Evolutionary conservation across 164 flowering plant genomes (phyloP).

Genomic region (Aristolochia californica): DNA sequence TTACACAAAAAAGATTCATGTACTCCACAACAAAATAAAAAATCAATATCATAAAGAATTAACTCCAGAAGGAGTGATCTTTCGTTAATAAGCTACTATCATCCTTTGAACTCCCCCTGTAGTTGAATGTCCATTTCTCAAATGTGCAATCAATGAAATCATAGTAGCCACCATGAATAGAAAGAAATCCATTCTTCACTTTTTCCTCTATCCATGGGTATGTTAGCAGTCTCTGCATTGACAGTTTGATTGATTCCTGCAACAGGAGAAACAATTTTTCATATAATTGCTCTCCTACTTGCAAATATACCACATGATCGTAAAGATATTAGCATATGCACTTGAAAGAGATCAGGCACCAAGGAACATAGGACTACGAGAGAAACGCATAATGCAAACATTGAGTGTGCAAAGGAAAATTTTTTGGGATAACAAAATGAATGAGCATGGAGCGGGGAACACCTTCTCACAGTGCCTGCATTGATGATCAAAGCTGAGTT

Average conservation of each 20-base stretch:
- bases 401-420: not conserved
- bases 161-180: constrained; percentile 90
- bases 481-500: constrained; percentile 74
- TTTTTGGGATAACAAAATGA: not conserved
- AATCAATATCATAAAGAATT: constrained; percentile 6
- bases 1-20: not conserved
- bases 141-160: constrained; percentile 75
- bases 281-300: no score
- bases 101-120: constrained; percentile 22
- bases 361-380: no score
- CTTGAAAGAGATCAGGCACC: no score
- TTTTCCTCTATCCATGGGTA: constrained; percentile 90
- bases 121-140: constrained; percentile 92
- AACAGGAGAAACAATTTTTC: not conserved
- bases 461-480: constrained; percentile 97
- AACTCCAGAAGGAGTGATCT: constrained; percentile 51
- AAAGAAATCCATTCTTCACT: constrained; percentile 43
- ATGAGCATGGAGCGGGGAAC: not conserved
- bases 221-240: constrained; percentile 54
- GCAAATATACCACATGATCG: no score
- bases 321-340: no score
- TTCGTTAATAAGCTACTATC: constrained; percentile 22
- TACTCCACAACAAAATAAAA: not conserved
- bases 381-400: not conserved
- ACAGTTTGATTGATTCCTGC: constrained; percentile 78